These are phyloP conservation scores for Phaeomoniella chlamydospora DNA, from an alignment of 2,329 filamentous ascomycete species.

Conservation along the genomic window DNA sequence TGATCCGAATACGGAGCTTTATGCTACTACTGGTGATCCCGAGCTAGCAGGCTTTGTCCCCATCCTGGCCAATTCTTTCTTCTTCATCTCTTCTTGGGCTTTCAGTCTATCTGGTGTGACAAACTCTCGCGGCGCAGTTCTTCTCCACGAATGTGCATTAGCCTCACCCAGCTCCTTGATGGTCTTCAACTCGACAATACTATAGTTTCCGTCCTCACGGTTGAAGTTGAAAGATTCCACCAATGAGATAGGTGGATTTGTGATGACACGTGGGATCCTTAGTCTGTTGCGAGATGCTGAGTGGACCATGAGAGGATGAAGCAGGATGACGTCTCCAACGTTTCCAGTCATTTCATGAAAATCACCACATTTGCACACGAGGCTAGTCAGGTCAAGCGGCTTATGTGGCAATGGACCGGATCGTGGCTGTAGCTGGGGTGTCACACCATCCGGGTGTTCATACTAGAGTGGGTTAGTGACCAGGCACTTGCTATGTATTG, in stretches of 20 bases:
- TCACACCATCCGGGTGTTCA: slow-evolving; percentile 50
- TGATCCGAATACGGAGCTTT: too few relatives aligned
- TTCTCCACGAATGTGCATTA: slow-evolving; percentile 32
- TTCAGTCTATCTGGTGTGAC: slow-evolving; percentile 32
- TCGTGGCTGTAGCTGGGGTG: slow-evolving; percentile 53
- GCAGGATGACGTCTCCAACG: slow-evolving; percentile 37
- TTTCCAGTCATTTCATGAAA: slow-evolving; percentile 39
- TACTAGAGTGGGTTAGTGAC: too few relatives aligned
- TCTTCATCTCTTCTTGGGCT: slow-evolving; percentile 28
- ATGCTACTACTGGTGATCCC: too few relatives aligned
- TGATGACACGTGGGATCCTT: slow-evolving; percentile 35
- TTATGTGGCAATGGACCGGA: too few relatives aligned
- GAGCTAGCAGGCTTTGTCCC: too few relatives aligned
- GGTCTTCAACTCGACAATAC: slow-evolving; percentile 38
- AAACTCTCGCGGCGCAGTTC: slow-evolving; percentile 25
- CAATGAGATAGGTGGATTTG: slow-evolving; percentile 37
- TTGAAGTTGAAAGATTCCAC: slow-evolving; percentile 37
- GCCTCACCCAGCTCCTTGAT: slow-evolving; percentile 30
- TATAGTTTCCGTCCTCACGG: slow-evolving; percentile 27
- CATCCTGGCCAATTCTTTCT: slow-evolving; percentile 26
- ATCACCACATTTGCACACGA: too few relatives aligned
- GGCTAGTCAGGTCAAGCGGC: too few relatives aligned
- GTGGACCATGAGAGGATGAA: slow-evolving; percentile 43
- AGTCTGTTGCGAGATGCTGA: slow-evolving; percentile 35
- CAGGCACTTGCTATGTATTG: slow-evolving; percentile 10